Conservation (phyloP, 225 moss, liverwort and hornwort species). For the Anthoceros angustus region DNA sequence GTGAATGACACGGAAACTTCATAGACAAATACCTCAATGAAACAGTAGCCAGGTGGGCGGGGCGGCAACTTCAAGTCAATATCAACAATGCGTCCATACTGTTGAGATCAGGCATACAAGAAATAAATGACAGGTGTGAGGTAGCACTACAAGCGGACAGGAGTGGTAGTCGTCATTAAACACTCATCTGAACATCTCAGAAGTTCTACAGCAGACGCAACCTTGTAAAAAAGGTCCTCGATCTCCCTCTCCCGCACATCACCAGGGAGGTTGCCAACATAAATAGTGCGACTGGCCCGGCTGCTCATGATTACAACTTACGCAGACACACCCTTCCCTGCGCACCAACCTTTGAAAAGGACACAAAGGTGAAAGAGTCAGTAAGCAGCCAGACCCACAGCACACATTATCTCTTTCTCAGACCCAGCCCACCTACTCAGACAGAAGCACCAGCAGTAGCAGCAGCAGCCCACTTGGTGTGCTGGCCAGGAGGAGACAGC, state of each 20-base stretch:
- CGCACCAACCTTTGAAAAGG: background rate
- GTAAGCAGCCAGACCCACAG: background rate
- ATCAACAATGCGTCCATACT: conserved; percentile 91
- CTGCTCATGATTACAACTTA: conserved; percentile 42
- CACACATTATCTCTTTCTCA: background rate
- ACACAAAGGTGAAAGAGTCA: background rate
- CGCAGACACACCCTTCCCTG: background rate
- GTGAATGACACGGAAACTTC: too few relatives aligned
- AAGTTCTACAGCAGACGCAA: conserved; percentile 2
- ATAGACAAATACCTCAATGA: conserved; percentile 42
- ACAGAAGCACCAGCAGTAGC: background rate
- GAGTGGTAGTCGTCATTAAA: background rate
- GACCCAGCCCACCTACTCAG: conserved; percentile 4
- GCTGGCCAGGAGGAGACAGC: background rate
- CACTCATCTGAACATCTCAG: too few relatives aligned
- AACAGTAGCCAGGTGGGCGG: conserved; percentile 87
- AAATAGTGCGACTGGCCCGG: conserved; percentile 90
- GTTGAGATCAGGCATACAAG: conserved; percentile 1
- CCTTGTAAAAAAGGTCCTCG: conserved; percentile 92
- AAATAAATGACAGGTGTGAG: conserved; percentile 1
- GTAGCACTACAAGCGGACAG: background rate
- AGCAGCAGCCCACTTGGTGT: background rate
- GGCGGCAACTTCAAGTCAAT: conserved; percentile 86
- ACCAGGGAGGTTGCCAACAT: conserved; percentile 88
- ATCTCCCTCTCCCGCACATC: conserved; percentile 95